Base-by-base conservation (phyloP, 805 yeast genomes). In the Kluyveromyces lactis region DNA sequence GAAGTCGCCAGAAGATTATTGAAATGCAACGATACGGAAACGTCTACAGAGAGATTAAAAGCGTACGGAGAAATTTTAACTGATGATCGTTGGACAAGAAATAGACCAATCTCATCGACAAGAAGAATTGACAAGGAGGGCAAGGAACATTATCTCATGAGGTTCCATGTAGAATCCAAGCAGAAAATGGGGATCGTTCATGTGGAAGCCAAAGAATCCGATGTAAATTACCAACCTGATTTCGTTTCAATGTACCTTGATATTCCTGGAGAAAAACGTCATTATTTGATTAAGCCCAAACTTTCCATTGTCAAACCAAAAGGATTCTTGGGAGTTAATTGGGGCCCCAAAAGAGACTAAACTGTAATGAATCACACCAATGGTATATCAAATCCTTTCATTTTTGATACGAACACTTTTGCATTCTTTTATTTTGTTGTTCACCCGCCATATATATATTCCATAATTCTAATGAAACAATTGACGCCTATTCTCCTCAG, bases 101-200 rank as follows among this genome's bases (percentile, higher is more conserved):
- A 84, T 55, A 76, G 95, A 63, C 95, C 96, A 2, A 75, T 85
- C 30, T 76, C 78, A 36, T 76, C 92, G 11, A 63, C 72, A 18
- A 73, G 84, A 41, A 69, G 79, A 43, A 63, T 75, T 41, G 95
- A 82, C 38, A 72, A 75, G 44, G 80, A 81, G 42, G 95, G 95
- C 2, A 75, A 78, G 50, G 92, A 84, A 48, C 94, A 83, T 50
- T 69, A 84, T 51, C 68, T 78, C 42, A 82, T 89, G 92, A 78
- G 81, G 56, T 87, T 87, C 62, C 87, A 82, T 53, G 90, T 89
- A 31, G 89, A 85, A 56, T 79, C 94, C 31, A 72, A 72, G 24
- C 58, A 67, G 17, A 74, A 66, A 40, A 73, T 73, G 44, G 96
- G 86, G 9, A 67, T 79, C 12, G 95, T 83, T 2, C 77, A 80